Conservation (phyloP, 805 yeast species). For the Pichia pseudocactophila region DNA sequence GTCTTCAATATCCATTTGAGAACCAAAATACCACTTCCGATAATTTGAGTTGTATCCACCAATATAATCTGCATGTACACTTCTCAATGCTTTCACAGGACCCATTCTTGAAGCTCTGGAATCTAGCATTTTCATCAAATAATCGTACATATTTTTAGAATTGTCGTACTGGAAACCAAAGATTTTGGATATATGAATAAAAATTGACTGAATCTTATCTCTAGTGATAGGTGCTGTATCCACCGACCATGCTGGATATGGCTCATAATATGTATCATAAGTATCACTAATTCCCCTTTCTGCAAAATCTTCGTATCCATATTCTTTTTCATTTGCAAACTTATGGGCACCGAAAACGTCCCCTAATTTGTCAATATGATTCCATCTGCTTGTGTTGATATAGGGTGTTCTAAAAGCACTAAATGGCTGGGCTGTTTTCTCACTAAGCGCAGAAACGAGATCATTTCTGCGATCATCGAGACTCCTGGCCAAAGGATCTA, state of each 20-base stretch:
- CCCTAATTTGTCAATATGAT: conserved; percentile 30
- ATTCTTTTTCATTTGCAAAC: conserved; percentile 27
- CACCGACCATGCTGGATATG: conserved; percentile 99
- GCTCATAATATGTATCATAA: conserved; percentile 48
- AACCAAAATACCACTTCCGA: conserved; percentile 83
- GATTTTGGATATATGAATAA: conserved; percentile 72
- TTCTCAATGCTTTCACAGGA: conserved; percentile 75
- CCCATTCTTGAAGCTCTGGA: conserved; percentile 84
- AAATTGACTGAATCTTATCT: conserved; percentile 80
- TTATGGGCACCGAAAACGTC: conserved; percentile 25
- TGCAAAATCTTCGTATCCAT: conserved; percentile 20
- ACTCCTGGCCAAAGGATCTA: background rate
- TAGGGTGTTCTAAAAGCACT: conserved; percentile 40
- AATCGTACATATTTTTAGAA: conserved; percentile 85
- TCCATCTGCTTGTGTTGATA: conserved; percentile 36
- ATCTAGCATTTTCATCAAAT: conserved; percentile 75
- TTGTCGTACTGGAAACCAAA: conserved; percentile 90
- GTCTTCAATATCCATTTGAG: conserved; percentile 76
- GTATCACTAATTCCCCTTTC: conserved; percentile 32
- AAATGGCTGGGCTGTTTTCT: conserved; percentile 24
- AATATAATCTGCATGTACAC: conserved; percentile 79
- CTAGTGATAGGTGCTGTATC: conserved; percentile 83
- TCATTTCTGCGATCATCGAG: conserved; percentile 1
- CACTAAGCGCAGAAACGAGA: conserved; percentile 21
- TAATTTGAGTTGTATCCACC: conserved; percentile 84